These are phyloP conservation scores for Phlyctochytrium planicorne DNA, from an alignment of 192 early-diverging fungal genomes.

Conservation along the genomic window DNA sequence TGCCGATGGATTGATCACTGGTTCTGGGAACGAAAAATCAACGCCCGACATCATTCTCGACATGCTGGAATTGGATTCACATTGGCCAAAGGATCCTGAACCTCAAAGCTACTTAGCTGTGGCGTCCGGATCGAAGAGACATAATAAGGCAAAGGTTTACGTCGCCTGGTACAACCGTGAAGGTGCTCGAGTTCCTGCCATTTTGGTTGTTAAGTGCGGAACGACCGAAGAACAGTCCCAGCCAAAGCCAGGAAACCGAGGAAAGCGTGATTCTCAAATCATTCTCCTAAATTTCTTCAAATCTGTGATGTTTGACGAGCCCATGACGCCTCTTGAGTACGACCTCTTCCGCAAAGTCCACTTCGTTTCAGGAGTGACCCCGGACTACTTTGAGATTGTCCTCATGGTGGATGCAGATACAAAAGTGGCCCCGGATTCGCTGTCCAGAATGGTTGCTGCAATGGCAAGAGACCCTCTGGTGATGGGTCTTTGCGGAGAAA, in stretches of 20 bases:
- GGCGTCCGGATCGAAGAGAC: constrained; percentile 82
- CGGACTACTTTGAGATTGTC: constrained; percentile 70
- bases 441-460: constrained; percentile 49
- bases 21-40: constrained; percentile 73
- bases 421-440: constrained; percentile 55
- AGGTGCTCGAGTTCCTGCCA: constrained; percentile 41
- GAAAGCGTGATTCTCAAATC: constrained; percentile 96
- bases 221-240: constrained; percentile 38
- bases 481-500: constrained; percentile 95
- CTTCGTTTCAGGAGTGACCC: constrained; percentile 79
- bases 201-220: constrained; percentile 56
- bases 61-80: constrained; percentile 62
- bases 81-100: constrained; percentile 40
- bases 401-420: constrained; percentile 92
- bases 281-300: constrained; percentile 94
- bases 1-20: constrained; percentile 71
- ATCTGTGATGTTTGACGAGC: constrained; percentile 77
- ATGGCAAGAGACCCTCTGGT: constrained; percentile 83
- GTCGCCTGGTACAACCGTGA: constrained; percentile 48
- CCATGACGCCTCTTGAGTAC: constrained; percentile 85
- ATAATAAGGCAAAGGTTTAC: constrained; percentile 86
- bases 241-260: constrained; percentile 66
- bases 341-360: constrained; percentile 88
- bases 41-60: constrained; percentile 86
- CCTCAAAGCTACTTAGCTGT: constrained; percentile 71